Evolutionary conservation across 441 rosid genomes (phyloP), one percentile per base, ranked within the genome.

Genomic region (Metrosideros polymorpha): DNA sequence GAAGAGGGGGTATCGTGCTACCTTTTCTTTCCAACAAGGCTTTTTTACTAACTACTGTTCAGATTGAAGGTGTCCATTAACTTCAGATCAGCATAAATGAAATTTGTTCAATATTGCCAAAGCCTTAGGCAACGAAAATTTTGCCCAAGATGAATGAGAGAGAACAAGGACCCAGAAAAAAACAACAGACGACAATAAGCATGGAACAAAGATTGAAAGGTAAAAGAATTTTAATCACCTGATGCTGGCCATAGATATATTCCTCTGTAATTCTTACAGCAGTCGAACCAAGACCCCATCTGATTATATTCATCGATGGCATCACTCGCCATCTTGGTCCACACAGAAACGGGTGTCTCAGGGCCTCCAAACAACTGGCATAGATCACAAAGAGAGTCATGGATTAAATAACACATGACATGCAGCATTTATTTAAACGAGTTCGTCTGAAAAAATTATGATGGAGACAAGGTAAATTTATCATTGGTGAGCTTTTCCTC

Each of bases 281-380:
- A 83, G 98, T 95, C 56, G 98, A 96, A 83, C 98, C 98, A 86
- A 98, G 98, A 85, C 99, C 98, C 99, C 99, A 98, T 92, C 98
- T 91, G 87, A 96, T 95, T 77, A 95, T 94, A 88, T 98, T 94
- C 97, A 95, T 94, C 85, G 98, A 95, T 24, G 98, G 99, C 66
- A 90, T 91, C 82, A 96, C 98, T 49, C 98, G 94, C 98, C 99
- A 98, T 93, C 95, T 94, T 30, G 98, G 99, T 87, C 99, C 98
- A 88, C 99, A 98, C 61, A 96, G 91, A 90, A 96, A 98, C 2
- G 99, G 99, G 87, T 98, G 98, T 87, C 98, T 94, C 45, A 98
- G 96, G 84, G 99, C 97, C 91, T 96, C 95, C 86, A 98, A 90
- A 89, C 97, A 95, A 87, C 99, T 98, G 87, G 87, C 89, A 85